Base-by-base conservation (phyloP, 805 yeast species). In the Pichia sporocuriosa region DNA sequence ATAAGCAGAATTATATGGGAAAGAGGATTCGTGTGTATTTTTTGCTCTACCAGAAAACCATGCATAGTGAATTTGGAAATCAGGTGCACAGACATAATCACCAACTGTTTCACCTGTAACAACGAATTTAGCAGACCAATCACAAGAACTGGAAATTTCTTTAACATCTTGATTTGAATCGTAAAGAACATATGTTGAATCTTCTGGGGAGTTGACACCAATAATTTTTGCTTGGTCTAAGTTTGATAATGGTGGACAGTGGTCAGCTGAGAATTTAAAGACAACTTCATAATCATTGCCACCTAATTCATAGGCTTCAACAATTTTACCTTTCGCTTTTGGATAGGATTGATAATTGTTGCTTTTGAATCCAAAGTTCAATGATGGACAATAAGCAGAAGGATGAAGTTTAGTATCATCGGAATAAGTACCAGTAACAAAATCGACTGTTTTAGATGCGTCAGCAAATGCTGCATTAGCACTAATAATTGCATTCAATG, bases 21-120 rank as follows among this genome's bases (percentile, higher is more conserved):
- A 55, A 9, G 35, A 19, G 5, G 43, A 25, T n/a, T 44, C 39
- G n/a, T 43, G 40, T 9, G 39, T 31, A 9, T 35, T 32, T 11
- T 32, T 31, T 11, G 52, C 57, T 12, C 30, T 42, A 10, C 58
- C 61, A 23, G 57, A 54, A 29, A 55, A 51, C 55, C 63, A 61
- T 16, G 60, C 61, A 34, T 49, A 59, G 31, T 61, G 63, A 35
- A 61, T 52, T 46, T 57, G 60, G 50, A 59, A 59, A 13, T 48
- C 26, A 6, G 58, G 56, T 43, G 55, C 49, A 49, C 59, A 53
- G 7, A 43, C 39, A 19, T 35, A 25, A 20, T 47, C 47, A 15
- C 46, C 45, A 16, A 29, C 33, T 8, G 21, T 31, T 19, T 39
- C 40, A 38, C 56, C 62, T 15, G 51, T 47, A 12, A 59, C 54